Base-by-base conservation (phyloP, 768 basidiomycete species). In the Exsudoporus frostii region DNA sequence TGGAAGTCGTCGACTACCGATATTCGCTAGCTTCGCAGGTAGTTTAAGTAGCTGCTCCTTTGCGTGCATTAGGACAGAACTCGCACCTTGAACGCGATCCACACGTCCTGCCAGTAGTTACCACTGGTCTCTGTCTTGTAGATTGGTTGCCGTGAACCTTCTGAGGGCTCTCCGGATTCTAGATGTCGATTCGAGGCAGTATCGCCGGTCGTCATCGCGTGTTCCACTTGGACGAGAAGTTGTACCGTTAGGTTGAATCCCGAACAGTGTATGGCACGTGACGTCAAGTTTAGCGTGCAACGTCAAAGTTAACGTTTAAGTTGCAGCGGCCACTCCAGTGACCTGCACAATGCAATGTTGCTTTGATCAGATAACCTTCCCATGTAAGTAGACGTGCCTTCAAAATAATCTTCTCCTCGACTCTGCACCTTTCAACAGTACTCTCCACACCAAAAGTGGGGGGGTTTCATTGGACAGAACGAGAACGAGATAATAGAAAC, bases 1-100 rank as follows among this genome's bases (percentile, higher is more conserved):
- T 76, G 73, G 17, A 84, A 72, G 67, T 87, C 87, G 57, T 81
- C 75, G 51, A 59, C 61, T 15, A 75, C 47, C 22, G 76, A 77
- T 61, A 81, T 58, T 65, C 74, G 77, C 79, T 80, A 70, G 62
- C 74, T 75, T 75, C 40, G 54, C 55, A 53, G n/a, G 52, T 44
- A 47, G 41, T 58, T 68, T 41, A 62, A 41, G 48, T 22, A 24
- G 8, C n/a, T 47, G 41, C 11, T 39, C 27, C 29, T 24, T 22
- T 17, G 41, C 25, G 29, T 30, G 32, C 5, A 32, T 34, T 22
- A 20, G 32, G 25, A 25, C 34, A 24, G 25, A 37, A 24, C 10
- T 22, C 62, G 56, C 48, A 70, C 70, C 70, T 71, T 66, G 59
- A 65, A 65, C 15, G 70, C 68, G 32, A 49, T 45, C 61, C 68